Percentiles rank a stretch among this genome's conserved stretches.
Conservation (phyloP, 495 filamentous ascomycete genomes). For the Lophiotrema nucula region DNA sequence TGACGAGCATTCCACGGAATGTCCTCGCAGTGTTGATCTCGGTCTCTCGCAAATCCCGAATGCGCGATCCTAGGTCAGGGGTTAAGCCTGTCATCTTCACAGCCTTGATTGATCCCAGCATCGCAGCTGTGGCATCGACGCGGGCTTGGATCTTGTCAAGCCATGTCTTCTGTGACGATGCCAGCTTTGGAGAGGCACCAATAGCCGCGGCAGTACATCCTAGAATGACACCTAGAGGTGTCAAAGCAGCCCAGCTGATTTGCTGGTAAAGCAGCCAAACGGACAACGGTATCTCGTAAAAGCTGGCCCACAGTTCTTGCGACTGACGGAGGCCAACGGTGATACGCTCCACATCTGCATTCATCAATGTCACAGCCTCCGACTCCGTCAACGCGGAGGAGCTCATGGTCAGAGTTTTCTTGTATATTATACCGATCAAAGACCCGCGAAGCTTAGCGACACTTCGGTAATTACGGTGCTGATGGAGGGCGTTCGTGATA, state of each 20-base stretch:
- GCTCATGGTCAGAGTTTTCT: slow-evolving; percentile 15
- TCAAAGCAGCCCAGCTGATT: slow-evolving; percentile 17
- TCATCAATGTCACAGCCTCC: slow-evolving; percentile 20
- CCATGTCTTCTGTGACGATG: slow-evolving; percentile 45
- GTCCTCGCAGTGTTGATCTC: slow-evolving; percentile 33
- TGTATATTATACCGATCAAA: slow-evolving; percentile 14
- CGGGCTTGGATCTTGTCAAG: slow-evolving; percentile 47
- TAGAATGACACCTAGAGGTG: slow-evolving; percentile 12
- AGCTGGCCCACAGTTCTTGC: slow-evolving; percentile 16
- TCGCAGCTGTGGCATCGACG: slow-evolving; percentile 39
- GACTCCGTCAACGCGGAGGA: slow-evolving; percentile 15
- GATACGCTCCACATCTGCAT: slow-evolving; percentile 22
- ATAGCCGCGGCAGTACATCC: slow-evolving; percentile 11
- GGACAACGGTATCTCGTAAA: slow-evolving; percentile 15
- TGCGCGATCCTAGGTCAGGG: slow-evolving; percentile 16
- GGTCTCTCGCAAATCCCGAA: slow-evolving; percentile 28
- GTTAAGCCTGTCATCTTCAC: slow-evolving; percentile 43
- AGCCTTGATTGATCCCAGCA: slow-evolving; percentile 41
- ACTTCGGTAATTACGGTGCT: slow-evolving; percentile 20
- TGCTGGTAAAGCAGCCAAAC: slow-evolving; percentile 8
- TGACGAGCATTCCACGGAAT: slow-evolving; percentile 39
- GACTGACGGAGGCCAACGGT: slow-evolving; percentile 15
- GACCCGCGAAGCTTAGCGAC: slow-evolving; percentile 16
- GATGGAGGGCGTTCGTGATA: slow-evolving; percentile 13
- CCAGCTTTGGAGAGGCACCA: slow-evolving; percentile 16